Conservation (phyloP, 129 eudicot genomes). For the Gnaphalium uliginosum region DNA sequence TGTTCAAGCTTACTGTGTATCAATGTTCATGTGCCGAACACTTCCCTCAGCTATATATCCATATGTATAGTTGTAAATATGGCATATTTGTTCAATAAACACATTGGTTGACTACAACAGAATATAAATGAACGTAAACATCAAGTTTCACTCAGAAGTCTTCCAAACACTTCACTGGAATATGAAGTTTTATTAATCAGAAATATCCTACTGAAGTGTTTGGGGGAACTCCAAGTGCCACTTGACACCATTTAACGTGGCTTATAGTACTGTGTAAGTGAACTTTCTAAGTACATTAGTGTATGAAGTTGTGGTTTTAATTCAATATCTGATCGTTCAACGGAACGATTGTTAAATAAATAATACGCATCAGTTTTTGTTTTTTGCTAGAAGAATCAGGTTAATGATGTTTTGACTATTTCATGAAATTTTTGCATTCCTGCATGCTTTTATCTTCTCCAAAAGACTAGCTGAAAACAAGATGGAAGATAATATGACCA, state of each 20-base stretch:
- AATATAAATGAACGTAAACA: constrained; percentile 1
- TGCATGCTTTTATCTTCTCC: neutral
- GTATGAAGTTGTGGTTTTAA: neutral
- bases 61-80: constrained; percentile 6
- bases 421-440: neutral
- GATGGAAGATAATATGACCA: neutral
- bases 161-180: constrained; percentile 28
- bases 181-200: neutral
- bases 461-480: neutral
- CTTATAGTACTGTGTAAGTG: neutral
- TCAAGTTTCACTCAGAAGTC: constrained; percentile 17
- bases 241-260: neutral
- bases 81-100: neutral
- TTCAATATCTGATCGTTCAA: neutral
- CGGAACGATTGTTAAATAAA: neutral
- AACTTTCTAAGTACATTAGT: neutral
- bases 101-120: neutral
- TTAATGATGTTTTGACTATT: neutral
- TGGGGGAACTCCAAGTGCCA: constrained; percentile 27
- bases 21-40: neutral
- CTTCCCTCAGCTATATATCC: neutral
- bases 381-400: neutral
- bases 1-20: constrained; percentile 15
- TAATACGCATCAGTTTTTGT: neutral
- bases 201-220: constrained; percentile 19